phyloP scores from a whole-genome alignment of 306 rosid species.

The Lathyrus oleraceus region DNA sequence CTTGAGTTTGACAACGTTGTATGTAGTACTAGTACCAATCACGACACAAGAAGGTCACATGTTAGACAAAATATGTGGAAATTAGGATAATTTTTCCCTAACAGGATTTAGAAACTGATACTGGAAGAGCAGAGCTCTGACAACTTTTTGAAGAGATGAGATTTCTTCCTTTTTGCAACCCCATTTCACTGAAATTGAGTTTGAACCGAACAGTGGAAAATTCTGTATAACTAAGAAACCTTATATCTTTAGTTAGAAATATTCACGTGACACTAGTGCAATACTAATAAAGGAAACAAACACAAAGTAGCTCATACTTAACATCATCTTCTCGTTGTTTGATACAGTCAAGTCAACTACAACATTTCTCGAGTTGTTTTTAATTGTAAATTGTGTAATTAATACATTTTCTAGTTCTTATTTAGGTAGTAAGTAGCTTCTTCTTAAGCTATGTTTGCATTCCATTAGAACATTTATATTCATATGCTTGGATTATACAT shows the following conservation, averaged over 20 bases:
- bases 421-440: constrained; percentile 1
- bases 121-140: neutral
- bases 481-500: constrained; percentile 19
- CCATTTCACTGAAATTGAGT: neutral
- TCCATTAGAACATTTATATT: constrained; percentile 17
- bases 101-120: neutral
- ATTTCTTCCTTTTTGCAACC: neutral
- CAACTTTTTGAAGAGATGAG: neutral
- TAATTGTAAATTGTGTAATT: neutral
- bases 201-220: neutral
- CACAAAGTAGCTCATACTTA: neutral
- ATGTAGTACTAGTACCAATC: neutral
- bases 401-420: constrained; percentile 22
- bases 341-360: neutral
- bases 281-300: neutral
- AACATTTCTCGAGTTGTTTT: neutral
- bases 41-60: neutral
- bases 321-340: constrained; percentile 7
- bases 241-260: neutral
- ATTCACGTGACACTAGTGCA: neutral
- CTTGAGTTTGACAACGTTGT: neutral
- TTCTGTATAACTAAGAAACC: neutral
- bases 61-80: neutral
- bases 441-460: constrained; percentile 24
- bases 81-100: neutral